These are phyloP conservation scores for Prunus fruticosa DNA, from an alignment of 306 rosid genomes.

Conservation along the genomic window DNA sequence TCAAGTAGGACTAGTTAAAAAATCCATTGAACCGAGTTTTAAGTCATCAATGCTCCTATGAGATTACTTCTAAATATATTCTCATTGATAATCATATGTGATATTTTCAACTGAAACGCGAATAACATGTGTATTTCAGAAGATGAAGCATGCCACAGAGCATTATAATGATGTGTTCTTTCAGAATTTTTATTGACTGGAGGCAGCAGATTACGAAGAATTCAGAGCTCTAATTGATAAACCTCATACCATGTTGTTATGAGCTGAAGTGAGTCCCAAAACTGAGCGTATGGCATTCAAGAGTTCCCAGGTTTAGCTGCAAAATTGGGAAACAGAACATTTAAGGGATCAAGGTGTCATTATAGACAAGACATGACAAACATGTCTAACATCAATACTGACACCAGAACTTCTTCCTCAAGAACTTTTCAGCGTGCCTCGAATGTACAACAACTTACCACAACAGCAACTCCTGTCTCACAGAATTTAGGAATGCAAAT, in stretches of 20 bases:
- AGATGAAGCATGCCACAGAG: background rate
- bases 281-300: constrained; percentile 78
- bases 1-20: background rate
- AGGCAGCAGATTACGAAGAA: background rate
- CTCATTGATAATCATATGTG: background rate
- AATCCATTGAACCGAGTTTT: background rate
- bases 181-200: background rate
- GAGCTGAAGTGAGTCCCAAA: constrained; percentile 63
- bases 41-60: background rate
- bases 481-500: constrained; percentile 76
- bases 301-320: constrained; percentile 83
- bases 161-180: background rate
- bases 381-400: background rate
- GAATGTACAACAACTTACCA: constrained; percentile 57
- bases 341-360: background rate
- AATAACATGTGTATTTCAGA: background rate
- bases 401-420: background rate
- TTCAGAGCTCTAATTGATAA: background rate
- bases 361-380: background rate
- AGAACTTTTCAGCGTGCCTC: background rate
- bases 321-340: constrained; percentile 13
- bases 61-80: background rate
- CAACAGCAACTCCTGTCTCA: constrained; percentile 77
- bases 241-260: constrained; percentile 15
- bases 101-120: background rate